These are phyloP conservation scores for Eimeria praecox DNA, from an alignment of 169 alveolate genomes.

Conservation along the genomic window DNA sequence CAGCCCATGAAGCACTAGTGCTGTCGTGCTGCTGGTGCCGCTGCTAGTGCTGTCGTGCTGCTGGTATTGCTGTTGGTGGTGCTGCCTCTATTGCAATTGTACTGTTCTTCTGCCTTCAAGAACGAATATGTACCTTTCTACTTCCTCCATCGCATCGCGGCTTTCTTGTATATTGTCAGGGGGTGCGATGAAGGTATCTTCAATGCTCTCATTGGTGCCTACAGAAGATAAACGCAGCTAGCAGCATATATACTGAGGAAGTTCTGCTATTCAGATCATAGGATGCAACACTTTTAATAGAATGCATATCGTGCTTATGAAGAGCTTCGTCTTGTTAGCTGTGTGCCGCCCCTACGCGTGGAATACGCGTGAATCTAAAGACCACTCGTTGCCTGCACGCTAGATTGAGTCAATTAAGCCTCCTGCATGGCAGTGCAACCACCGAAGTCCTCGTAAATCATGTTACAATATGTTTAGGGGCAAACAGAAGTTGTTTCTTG, in stretches of 20 bases:
- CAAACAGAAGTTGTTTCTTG: neutral
- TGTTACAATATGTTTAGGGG: neutral
- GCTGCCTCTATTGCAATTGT: neutral
- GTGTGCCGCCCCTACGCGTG: neutral
- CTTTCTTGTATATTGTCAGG: slow-evolving; percentile 64
- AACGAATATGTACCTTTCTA: neutral
- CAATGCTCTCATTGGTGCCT: slow-evolving; percentile 56
- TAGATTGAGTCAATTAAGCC: neutral
- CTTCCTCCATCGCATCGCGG: slow-evolving; percentile 67
- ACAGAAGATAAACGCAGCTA: neutral
- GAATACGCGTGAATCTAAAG: neutral
- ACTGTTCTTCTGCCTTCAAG: neutral
- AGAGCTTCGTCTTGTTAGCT: neutral
- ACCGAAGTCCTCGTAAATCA: neutral
- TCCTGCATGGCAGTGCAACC: neutral
- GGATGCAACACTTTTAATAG: neutral
- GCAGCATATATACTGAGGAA: neutral
- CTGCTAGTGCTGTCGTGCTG: neutral
- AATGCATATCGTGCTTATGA: too few relatives aligned
- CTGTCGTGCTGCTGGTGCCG: neutral
- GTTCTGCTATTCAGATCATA: neutral
- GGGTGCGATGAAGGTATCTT: slow-evolving; percentile 62
- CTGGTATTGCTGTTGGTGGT: neutral
- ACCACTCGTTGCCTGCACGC: neutral
- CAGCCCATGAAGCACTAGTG: neutral